Evolutionary conservation across 73 alveolate species (phyloP).

Genomic region (Paramecium sonneborni): DNA sequence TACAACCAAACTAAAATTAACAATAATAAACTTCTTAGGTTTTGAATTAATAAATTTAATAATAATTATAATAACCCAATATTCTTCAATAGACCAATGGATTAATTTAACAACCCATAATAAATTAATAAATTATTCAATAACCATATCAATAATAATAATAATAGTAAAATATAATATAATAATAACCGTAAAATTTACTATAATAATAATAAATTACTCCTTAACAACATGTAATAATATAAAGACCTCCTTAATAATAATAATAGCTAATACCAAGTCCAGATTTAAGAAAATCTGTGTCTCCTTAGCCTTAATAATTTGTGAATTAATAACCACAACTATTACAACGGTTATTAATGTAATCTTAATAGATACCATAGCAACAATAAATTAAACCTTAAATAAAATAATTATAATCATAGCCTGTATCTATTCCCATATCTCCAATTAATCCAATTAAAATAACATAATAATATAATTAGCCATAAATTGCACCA

Average conservation of each 20-base stretch:
- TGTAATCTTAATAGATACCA: background rate
- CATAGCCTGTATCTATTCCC: background rate
- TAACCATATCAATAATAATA: background rate
- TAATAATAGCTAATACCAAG: background rate
- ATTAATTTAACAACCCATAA: background rate
- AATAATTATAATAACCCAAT: background rate
- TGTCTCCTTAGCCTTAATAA: background rate
- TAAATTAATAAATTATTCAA: background rate
- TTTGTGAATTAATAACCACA: background rate
- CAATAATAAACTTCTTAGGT: background rate
- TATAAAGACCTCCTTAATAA: background rate
- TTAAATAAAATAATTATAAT: background rate
- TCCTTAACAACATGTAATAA: background rate
- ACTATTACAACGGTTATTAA: background rate
- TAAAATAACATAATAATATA: background rate
- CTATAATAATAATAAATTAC: background rate
- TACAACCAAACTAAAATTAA: background rate
- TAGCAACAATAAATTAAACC: background rate
- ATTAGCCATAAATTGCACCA: background rate
- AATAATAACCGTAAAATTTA: background rate
- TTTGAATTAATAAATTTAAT: no score
- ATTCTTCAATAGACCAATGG: background rate
- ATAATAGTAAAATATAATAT: background rate
- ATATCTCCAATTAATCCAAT: background rate
- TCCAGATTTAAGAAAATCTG: background rate